These are phyloP conservation scores for Fusarium sp. DNA, from an alignment of 2,329 filamentous ascomycete species.

Conservation along the genomic window DNA sequence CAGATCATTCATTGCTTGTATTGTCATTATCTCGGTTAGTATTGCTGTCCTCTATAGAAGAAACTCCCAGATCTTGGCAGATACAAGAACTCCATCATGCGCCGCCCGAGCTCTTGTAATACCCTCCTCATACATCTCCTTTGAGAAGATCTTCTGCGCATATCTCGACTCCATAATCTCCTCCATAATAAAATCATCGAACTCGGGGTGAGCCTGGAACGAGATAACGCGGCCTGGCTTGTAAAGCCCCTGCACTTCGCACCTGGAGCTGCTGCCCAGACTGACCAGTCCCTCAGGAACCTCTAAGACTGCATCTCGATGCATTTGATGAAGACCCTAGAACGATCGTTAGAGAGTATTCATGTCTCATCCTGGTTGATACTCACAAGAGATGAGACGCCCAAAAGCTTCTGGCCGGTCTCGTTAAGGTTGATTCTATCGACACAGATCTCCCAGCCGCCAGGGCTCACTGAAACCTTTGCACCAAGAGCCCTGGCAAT, in stretches of 20 bases:
- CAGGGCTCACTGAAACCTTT: constrained; percentile 55
- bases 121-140: constrained; percentile 49
- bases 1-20: neutral
- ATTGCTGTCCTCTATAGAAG: constrained; percentile 10
- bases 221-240: constrained; percentile 55
- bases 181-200: constrained; percentile 56
- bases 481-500: constrained; percentile 59
- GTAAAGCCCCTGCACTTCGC: constrained; percentile 60
- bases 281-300: constrained; percentile 56
- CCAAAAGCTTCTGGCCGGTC: constrained; percentile 56
- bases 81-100: constrained; percentile 51
- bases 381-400: constrained; percentile 49
- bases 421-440: constrained; percentile 56
- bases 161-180: constrained; percentile 51
- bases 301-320: constrained; percentile 59
- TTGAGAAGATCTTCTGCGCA: constrained; percentile 47
- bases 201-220: constrained; percentile 63
- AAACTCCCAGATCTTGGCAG: constrained; percentile 50
- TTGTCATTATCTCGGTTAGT: neutral
- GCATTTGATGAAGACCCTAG: constrained; percentile 64
- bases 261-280: constrained; percentile 57
- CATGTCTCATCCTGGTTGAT: too few relatives aligned
- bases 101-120: constrained; percentile 46
- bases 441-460: constrained; percentile 62
- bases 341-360: too few relatives aligned